Percentiles rank a stretch among this genome's conserved stretches.
phyloP scores from a whole-genome alignment of 1,284 basidiomycete species.

The Golubevia sp. region DNA sequence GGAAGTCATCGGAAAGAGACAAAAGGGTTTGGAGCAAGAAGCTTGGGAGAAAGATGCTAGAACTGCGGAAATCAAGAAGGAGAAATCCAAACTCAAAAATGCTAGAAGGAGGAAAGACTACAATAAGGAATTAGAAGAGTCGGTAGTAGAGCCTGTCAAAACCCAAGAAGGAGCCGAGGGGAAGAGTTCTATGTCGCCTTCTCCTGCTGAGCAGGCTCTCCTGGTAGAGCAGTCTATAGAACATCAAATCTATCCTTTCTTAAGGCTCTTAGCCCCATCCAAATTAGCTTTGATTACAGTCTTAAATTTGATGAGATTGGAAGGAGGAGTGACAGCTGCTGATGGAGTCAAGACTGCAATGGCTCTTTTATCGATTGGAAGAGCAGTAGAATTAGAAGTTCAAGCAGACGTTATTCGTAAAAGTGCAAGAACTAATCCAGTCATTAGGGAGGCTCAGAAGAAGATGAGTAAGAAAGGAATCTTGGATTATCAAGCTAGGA shows the following conservation, averaged over 20 bases:
- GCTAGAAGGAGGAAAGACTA: neutral
- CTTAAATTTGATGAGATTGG: slow-evolving; percentile 83
- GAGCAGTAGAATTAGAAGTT: slow-evolving; percentile 82
- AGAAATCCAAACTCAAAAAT: slow-evolving; percentile 2
- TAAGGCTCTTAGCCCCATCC: slow-evolving; percentile 75
- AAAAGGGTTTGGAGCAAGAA: neutral
- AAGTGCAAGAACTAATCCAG: no score
- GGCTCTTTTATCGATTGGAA: slow-evolving; percentile 80
- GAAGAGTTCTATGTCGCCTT: neutral
- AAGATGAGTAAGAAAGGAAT: neutral
- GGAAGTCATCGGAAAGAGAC: slow-evolving; percentile 9
- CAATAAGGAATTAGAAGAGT: slow-evolving; percentile 4
- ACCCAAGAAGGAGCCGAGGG: neutral
- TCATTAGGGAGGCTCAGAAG: neutral
- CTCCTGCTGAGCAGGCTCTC: neutral
- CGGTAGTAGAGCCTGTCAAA: neutral
- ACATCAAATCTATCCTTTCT: slow-evolving; percentile 67
- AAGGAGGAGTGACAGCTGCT: slow-evolving; percentile 75
- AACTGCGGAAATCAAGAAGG: slow-evolving; percentile 1
- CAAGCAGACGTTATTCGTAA: no score
- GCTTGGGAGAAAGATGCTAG: neutral
- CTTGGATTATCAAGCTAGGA: neutral
- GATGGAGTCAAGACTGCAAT: slow-evolving; percentile 91
- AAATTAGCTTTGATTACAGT: slow-evolving; percentile 87
- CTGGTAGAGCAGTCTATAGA: slow-evolving; percentile 24